Conservation (phyloP, 1,284 basidiomycete species). For the Erythrobasidium hasegawianum region DNA sequence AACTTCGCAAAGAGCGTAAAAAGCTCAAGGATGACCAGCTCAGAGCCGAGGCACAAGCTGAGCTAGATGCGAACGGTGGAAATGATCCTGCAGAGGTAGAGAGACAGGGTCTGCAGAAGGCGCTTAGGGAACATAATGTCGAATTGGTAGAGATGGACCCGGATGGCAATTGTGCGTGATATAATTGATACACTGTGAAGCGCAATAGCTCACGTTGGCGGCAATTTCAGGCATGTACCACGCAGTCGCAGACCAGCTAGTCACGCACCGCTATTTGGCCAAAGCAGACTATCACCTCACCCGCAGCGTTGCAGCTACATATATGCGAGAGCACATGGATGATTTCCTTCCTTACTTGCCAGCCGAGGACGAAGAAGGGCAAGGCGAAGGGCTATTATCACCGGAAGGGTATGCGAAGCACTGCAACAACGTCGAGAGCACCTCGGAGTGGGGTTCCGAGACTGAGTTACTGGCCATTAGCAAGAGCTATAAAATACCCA, state of each 20-base stretch:
- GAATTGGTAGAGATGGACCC: slow-evolving; percentile 42
- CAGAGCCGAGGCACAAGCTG: slow-evolving; percentile 35
- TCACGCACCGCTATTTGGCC: background rate
- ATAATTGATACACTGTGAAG: background rate
- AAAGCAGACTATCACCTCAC: slow-evolving; percentile 47
- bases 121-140: slow-evolving; percentile 37
- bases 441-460: slow-evolving; percentile 93
- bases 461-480: slow-evolving; percentile 91
- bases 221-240: slow-evolving; percentile 43
- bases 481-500: slow-evolving; percentile 75
- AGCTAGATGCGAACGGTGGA: slow-evolving; percentile 36
- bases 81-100: slow-evolving; percentile 40
- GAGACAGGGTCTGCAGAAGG: slow-evolving; percentile 35
- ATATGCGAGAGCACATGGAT: slow-evolving; percentile 77
- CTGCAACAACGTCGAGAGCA: slow-evolving; percentile 73
- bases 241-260: slow-evolving; percentile 42
- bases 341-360: slow-evolving; percentile 94
- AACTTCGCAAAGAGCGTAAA: slow-evolving; percentile 30
- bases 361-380: slow-evolving; percentile 68
- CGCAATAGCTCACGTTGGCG: background rate
- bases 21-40: slow-evolving; percentile 33
- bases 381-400: slow-evolving; percentile 58
- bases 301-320: slow-evolving; percentile 70
- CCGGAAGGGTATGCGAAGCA: slow-evolving; percentile 67
- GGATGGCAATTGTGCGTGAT: slow-evolving; percentile 42